phyloP scores from a whole-genome alignment of 2,329 filamentous ascomycete genomes.

The Paecilomyces niveus region DNA sequence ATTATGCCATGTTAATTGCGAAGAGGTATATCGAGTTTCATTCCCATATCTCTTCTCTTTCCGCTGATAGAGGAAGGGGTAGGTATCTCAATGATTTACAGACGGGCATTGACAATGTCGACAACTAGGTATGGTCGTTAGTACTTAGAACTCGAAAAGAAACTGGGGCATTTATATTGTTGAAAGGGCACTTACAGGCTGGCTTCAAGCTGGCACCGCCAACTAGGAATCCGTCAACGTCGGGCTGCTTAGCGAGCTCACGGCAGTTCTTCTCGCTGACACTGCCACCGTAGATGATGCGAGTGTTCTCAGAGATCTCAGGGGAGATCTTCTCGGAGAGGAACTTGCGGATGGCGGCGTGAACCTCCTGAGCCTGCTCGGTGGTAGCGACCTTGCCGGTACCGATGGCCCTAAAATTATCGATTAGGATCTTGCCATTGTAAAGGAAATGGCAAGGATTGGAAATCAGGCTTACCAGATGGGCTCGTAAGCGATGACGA shows the following conservation, averaged over 20 bases:
- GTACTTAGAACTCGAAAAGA: constrained; percentile 7
- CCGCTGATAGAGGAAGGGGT: not conserved
- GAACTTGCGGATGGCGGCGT: constrained; percentile 87
- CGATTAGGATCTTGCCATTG: not conserved
- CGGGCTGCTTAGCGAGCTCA: constrained; percentile 82
- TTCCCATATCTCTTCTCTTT: not conserved
- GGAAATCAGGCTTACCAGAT: constrained; percentile 70
- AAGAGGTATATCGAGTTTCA: not conserved
- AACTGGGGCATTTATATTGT: not conserved
- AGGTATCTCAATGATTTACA: constrained; percentile 22
- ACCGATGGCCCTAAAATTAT: constrained; percentile 55
- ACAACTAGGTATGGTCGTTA: constrained; percentile 40
- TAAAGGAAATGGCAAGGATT: not conserved
- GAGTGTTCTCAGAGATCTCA: constrained; percentile 74
- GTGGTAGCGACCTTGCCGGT: constrained; percentile 89
- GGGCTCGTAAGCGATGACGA: constrained; percentile 97
- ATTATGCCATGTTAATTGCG: not conserved
- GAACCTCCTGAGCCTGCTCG: constrained; percentile 87
- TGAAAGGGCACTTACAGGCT: constrained; percentile 58
- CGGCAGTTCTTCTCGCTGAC: constrained; percentile 98
- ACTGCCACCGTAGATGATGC: constrained; percentile 93
- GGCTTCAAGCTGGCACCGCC: constrained; percentile 96
- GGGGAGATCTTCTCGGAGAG: constrained; percentile 66
- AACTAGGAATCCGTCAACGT: constrained; percentile 97
- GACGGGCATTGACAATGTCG: constrained; percentile 61